Evolutionary conservation across 2,329 filamentous ascomycete genomes (phyloP), one percentile per base, ranked within the genome.

Genomic region (Cytospora paraplurivora): DNA sequence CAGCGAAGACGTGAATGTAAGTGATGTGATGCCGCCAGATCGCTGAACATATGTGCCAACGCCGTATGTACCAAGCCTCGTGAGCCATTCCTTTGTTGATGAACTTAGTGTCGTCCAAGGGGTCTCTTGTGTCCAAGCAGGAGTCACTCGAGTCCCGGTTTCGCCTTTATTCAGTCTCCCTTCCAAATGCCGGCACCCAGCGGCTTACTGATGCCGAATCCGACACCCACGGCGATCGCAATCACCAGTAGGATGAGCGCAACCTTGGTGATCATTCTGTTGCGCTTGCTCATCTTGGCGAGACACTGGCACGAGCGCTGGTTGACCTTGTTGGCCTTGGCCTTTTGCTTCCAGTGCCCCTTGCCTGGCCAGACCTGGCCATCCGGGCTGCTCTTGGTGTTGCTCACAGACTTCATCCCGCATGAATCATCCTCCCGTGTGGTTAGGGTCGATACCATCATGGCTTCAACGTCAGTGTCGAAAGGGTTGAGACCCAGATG

Each of bases 201-300:
- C 3, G 84, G 80, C 73, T 85, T 87, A 78, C 84, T 87, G 68
- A 88, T 78, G 56, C 85, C 85, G 53, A 88, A 78, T 27, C 85
- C 85, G 27, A 88, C 75, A 51, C 78, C 82, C 11, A 87, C 78
- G 15, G 81, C 84, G 57, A 82, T 72, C 56, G 83, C 83, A 6
- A 87, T 71, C 21, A 86, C 76, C 33, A 86, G 71, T 5, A 85
- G 67, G 3, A 77, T 77, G 55, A 86, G 80, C 51, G 81, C 68
- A n/a, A 88, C 73, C 75, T 86, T 86, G 68, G 76, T 76, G 41
- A 82, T 76, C 66, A 87, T 79, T 44, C 80, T 79, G 67, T 82
- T 85, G 55, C 82, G 81, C 69, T 78, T 80, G 76, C 78, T 83
- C 58, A 87, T 77, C 37, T 74, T 73, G 52, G 82, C 81, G 74